Base-by-base conservation (phyloP, 2,329 filamentous ascomycete species). In the Fusarium pseudocircinatum region DNA sequence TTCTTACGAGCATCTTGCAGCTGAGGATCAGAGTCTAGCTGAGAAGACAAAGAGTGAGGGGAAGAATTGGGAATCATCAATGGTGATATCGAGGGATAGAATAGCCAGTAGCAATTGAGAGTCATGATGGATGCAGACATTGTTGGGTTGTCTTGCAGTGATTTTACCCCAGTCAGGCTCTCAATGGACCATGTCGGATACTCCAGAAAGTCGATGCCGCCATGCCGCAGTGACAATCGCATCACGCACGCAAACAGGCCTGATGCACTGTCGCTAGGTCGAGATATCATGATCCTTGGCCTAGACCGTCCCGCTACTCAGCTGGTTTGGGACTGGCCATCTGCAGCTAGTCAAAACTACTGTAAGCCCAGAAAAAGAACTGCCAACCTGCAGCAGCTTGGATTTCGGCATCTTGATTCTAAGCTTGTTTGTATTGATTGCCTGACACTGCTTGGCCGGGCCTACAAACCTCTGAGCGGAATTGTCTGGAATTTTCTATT, bases 401-500 rank as follows among this genome's bases (percentile, higher is more conserved):
- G 44, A 72, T 63, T 63, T 63, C 54, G 60, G 67, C 43, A 66
- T 61, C 36, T 56, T 50, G 61, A 40, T 46, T 62, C 44, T 46
- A 63, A 52, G 63, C 59, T 67, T 32, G 68, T 57, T 72, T 69
- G 32, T 24, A 18, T 43, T 43, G 43, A 53, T 72, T 72, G 69
- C 69, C 59, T 69, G 64, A 64, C 60, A 69, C 62, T 56, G 57
- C 60, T 73, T 60, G 65, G 66, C 57, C 30, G 32, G 42, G 50
- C n/a, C n/a, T 40, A 34, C 39, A 62, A 52, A 54, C 54, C 46
- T n/a, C 36, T 18, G 60, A 50, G 30, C 13, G 60, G 26, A 63
- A 61, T 59, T 54, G 47, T 69, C 58, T 66, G 71, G 71, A 73
- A 74, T 61, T 69, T 63, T 58, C 64, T 60, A 60, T 74, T 72